These are phyloP conservation scores for Termitomyces sp. DNA, from an alignment of 1,284 basidiomycete species.

Conservation along the genomic window DNA sequence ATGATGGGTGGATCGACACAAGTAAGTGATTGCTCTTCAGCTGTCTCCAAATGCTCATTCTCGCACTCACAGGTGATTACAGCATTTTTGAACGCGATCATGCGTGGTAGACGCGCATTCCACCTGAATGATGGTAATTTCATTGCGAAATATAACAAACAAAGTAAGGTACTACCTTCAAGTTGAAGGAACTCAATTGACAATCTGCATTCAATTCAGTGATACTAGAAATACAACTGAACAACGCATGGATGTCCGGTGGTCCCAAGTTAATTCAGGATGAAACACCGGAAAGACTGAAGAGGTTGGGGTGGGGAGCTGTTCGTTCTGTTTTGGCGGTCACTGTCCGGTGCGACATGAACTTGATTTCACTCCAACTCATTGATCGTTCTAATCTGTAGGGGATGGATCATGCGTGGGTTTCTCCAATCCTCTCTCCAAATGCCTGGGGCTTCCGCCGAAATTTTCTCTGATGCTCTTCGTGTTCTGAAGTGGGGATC, in stretches of 20 bases:
- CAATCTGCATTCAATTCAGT: conserved; percentile 17
- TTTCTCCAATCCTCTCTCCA: conserved; percentile 24
- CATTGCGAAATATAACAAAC: conserved; percentile 26
- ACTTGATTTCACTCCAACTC: background rate
- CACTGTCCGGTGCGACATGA: conserved; percentile 32
- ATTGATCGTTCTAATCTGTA: conserved; percentile 6
- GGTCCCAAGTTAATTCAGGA: conserved; percentile 27
- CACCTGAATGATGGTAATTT: conserved; percentile 21
- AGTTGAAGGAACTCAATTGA: background rate
- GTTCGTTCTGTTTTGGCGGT: conserved; percentile 33
- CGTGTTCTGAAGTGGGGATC: conserved; percentile 37
- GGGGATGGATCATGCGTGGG: conserved; percentile 33
- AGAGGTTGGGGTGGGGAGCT: conserved; percentile 31
- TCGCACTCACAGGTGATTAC: conserved; percentile 21
- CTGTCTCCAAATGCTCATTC: background rate
- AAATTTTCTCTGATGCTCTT: conserved; percentile 26
- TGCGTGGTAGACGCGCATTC: conserved; percentile 30
- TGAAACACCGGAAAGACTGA: conserved; percentile 28
- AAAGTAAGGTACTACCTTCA: conserved; percentile 21
- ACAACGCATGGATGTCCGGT: conserved; percentile 26
- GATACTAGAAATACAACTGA: too few species aligned
- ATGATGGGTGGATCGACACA: conserved; percentile 2
- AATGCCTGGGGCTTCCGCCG: conserved; percentile 16
- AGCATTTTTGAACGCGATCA: conserved; percentile 25
- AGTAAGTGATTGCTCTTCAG: background rate